Conservation (phyloP, 345 rosid genomes). For the Salix koriyanagi region DNA sequence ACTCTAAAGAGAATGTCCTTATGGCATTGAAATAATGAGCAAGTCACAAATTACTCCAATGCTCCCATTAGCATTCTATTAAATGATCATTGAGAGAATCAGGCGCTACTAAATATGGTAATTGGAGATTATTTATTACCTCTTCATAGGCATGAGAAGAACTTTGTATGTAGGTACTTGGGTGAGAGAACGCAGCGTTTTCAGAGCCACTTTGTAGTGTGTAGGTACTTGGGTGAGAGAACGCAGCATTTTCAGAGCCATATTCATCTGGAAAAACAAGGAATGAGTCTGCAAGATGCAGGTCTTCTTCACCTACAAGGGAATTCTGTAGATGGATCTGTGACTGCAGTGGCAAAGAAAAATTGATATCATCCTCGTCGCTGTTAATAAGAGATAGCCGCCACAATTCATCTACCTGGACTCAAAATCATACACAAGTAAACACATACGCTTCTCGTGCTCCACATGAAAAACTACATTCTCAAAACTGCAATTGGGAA, state of each 20-base stretch:
- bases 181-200: background rate
- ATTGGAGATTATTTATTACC: conserved; percentile 13
- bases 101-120: background rate
- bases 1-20: background rate
- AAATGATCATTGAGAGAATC: background rate
- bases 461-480: background rate
- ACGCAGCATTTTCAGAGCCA: background rate
- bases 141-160: background rate
- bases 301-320: background rate
- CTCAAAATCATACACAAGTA: conserved; percentile 3
- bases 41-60: background rate
- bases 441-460: background rate
- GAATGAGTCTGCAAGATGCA: conserved; percentile 5
- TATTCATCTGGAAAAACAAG: background rate
- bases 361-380: background rate
- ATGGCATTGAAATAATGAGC: background rate
- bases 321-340: background rate
- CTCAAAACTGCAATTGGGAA: background rate
- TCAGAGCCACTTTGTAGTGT: background rate
- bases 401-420: background rate
- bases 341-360: background rate
- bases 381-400: background rate
- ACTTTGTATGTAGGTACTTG: background rate
- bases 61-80: background rate
- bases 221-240: conserved; percentile 2